Base-by-base conservation (phyloP, 2,329 filamentous ascomycete species). In the Corniculantispora saksenae region DNA sequence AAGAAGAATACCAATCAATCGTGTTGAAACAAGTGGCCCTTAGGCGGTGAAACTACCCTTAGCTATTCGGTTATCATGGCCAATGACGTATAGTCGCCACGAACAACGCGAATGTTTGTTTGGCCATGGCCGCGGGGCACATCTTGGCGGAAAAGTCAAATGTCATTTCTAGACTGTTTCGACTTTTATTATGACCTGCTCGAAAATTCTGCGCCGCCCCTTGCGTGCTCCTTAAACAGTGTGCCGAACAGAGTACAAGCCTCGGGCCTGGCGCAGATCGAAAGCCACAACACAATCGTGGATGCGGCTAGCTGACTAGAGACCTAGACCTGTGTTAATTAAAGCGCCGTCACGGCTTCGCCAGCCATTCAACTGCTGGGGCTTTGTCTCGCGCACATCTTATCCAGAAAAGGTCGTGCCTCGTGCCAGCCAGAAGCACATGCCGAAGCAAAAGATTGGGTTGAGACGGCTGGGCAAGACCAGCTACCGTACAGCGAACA, bases 331-430 rank as follows among this genome's bases (percentile, higher is more conserved):
- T 23, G 10, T 23, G 25, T 43, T 38, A 45, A 53, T 43, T 53
- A 38, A 60, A 35, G 43, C 23, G 27, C 43, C 48, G 51, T 60
- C 15, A 13, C 45, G n/a, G 27, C 56, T 27, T 27, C 35, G 48
- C 48, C 35, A 62, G 40, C 50, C 40, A 54, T 55, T 12, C n/a
- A 55, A 5, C 15, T 9, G 40, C 23, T 32, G 60, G 43, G 51
- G 15, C 27, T 48, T 43, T 56, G 40, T 55, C 27, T 61, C 25
- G 27, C 51, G 60, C 60, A 38, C 29, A 63, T 63, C 60, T 63
- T 63, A 27, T 38, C 60, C 40, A 27, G 51, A 56, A 62, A 21
- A 32, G 27, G 60, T 27, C 29, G 51, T 40, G 51, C 60, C 50
- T 62, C 50, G 38, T 55, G 60, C 60, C 50, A 17, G 12, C 19